Evolutionary conservation across 352 stramenopile genomes (phyloP).

Genomic region (Phytophthora agathidicida): DNA sequence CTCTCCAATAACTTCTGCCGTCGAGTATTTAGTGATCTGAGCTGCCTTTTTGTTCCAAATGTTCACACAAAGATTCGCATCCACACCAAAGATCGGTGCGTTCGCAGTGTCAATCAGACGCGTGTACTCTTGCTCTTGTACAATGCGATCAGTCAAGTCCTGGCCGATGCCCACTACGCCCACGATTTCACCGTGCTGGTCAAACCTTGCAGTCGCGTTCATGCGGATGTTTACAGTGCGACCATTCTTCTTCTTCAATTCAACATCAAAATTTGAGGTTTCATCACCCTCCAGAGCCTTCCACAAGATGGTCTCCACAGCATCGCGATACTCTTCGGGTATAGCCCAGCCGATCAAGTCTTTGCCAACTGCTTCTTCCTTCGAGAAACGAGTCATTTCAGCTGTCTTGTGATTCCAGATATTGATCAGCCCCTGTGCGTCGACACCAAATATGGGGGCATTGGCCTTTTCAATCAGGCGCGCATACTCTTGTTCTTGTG

Average conservation of each 20-base stretch:
- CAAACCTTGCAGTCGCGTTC: constrained; percentile 71
- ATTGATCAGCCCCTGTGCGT: constrained; percentile 77
- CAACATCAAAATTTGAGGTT: constrained; percentile 87
- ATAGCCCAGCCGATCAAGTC: constrained; percentile 73
- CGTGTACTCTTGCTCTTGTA: constrained; percentile 88
- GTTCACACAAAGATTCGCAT: constrained; percentile 87
- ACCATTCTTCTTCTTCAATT: constrained; percentile 70
- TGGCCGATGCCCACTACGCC: constrained; percentile 89
- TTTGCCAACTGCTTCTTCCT: constrained; percentile 88
- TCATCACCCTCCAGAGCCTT: constrained; percentile 68
- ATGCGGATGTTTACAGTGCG: constrained; percentile 71
- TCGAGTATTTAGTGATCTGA: constrained; percentile 88
- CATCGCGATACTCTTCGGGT: constrained; percentile 55
- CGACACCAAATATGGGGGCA: constrained; percentile 90
- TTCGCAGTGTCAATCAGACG: constrained; percentile 93
- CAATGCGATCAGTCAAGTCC: constrained; percentile 86
- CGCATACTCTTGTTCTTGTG: constrained; percentile 78
- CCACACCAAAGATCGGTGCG: constrained; percentile 91
- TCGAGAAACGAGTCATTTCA: constrained; percentile 89
- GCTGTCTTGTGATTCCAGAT: constrained; percentile 93
- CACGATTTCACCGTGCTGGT: constrained; percentile 78
- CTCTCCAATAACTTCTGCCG: constrained; percentile 78
- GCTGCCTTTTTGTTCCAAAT: constrained; percentile 94
- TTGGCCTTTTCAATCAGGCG: constrained; percentile 92
- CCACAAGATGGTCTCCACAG: constrained; percentile 53